phyloP scores from a whole-genome alignment of 73 alveolate genomes.

The Paramecium octaurelia region DNA sequence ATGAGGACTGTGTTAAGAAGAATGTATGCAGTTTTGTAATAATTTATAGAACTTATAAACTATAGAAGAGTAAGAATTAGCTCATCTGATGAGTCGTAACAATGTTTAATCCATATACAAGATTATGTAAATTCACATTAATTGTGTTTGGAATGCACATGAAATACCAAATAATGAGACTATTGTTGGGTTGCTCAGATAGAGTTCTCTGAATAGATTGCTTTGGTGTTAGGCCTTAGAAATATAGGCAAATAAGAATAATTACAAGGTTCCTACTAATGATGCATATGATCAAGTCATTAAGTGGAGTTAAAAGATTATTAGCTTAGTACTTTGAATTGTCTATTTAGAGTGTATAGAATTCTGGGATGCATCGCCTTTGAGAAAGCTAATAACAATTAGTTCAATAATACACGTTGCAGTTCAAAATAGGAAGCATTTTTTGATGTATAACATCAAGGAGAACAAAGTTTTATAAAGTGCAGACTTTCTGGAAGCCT shows the following conservation, averaged over 20 bases:
- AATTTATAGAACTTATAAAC: neutral
- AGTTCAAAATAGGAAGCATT: neutral
- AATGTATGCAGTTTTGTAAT: neutral
- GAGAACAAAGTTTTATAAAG: neutral
- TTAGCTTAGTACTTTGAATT: neutral
- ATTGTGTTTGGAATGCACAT: conserved; percentile 22
- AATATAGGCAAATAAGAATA: neutral
- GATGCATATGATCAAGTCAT: neutral
- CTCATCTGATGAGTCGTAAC: neutral
- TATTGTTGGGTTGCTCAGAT: neutral
- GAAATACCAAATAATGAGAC: neutral
- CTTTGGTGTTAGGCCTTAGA: conserved; percentile 36
- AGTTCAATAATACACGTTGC: neutral
- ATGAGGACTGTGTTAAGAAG: neutral
- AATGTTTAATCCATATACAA: neutral
- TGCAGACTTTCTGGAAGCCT: conserved; percentile 20
- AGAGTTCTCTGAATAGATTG: neutral
- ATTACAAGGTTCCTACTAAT: neutral
- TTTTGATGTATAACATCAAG: neutral
- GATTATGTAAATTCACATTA: neutral
- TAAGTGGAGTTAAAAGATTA: neutral
- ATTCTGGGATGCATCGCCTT: neutral
- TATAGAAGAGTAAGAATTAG: neutral
- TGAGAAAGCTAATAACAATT: neutral
- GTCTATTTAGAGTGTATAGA: neutral